These are phyloP conservation scores for Puccinia sorghi DNA, from an alignment of 1,284 basidiomycete genomes.

Conservation along the genomic window DNA sequence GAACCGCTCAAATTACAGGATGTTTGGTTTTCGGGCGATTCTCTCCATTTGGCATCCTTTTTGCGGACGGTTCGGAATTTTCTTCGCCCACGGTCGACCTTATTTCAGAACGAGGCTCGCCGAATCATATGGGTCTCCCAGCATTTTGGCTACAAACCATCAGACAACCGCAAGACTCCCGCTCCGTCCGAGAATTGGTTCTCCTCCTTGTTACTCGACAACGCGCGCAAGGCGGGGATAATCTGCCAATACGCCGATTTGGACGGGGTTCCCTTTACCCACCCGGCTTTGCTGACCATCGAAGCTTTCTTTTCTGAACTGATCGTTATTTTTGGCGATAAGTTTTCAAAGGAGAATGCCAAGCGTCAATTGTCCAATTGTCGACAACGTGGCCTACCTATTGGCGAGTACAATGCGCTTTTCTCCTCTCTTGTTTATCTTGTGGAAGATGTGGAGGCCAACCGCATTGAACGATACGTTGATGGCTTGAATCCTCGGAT, in stretches of 20 bases:
- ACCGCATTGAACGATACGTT: background rate
- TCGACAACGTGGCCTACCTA: background rate
- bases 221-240: background rate
- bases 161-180: too few species aligned
- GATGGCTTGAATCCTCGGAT: background rate
- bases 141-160: slow-evolving; percentile 1
- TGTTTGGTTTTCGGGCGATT: slow-evolving; percentile 4
- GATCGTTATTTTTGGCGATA: slow-evolving; percentile 8
- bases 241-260: background rate
- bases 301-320: background rate
- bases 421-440: slow-evolving; percentile 4
- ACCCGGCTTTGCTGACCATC: background rate
- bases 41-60: background rate
- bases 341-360: slow-evolving; percentile 1
- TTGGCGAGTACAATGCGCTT: slow-evolving; percentile 9
- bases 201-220: background rate
- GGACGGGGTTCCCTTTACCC: background rate
- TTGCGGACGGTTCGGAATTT: background rate
- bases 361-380: background rate
- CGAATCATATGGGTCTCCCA: background rate
- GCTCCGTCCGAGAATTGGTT: slow-evolving; percentile 8
- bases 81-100: background rate
- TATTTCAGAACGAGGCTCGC: background rate
- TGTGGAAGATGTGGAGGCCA: background rate
- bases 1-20: slow-evolving; percentile 8